phyloP scores from a whole-genome alignment of 305 asterid species.

The Fraxinus sp. region DNA sequence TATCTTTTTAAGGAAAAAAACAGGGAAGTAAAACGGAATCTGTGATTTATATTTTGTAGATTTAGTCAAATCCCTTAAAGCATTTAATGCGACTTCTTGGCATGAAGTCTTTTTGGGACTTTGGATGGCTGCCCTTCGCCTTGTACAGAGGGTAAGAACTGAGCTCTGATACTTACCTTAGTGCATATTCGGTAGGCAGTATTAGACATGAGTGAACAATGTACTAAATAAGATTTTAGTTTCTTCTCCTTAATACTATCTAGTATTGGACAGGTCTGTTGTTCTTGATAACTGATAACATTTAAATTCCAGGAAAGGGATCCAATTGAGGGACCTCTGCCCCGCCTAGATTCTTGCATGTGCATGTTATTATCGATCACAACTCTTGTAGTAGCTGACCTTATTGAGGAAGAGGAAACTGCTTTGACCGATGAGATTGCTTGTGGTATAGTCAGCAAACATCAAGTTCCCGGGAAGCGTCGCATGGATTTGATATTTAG shows the following conservation, averaged over 20 bases:
- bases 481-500: slow-evolving; percentile 65
- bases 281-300: slow-evolving; percentile 8
- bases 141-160: slow-evolving; percentile 86
- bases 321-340: slow-evolving; percentile 97
- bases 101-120: slow-evolving; percentile 86
- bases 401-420: slow-evolving; percentile 84
- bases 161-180: slow-evolving; percentile 4
- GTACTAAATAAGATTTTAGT: not conserved
- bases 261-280: not conserved
- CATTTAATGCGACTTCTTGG: slow-evolving; percentile 75
- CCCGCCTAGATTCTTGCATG: slow-evolving; percentile 88
- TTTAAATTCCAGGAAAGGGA: slow-evolving; percentile 72
- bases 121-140: slow-evolving; percentile 96
- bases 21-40: slow-evolving; percentile 8
- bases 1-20: not conserved
- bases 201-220: not conserved
- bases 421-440: slow-evolving; percentile 36
- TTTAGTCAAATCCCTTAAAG: slow-evolving; percentile 85
- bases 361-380: slow-evolving; percentile 85
- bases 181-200: not conserved
- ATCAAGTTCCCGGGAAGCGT: slow-evolving; percentile 44
- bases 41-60: slow-evolving; percentile 45
- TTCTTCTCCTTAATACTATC: not conserved
- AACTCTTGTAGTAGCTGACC: slow-evolving; percentile 85
- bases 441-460: slow-evolving; percentile 32